These are phyloP conservation scores for Rutstroemia sp. DNA, from an alignment of 2,329 filamentous ascomycete genomes.

Conservation along the genomic window DNA sequence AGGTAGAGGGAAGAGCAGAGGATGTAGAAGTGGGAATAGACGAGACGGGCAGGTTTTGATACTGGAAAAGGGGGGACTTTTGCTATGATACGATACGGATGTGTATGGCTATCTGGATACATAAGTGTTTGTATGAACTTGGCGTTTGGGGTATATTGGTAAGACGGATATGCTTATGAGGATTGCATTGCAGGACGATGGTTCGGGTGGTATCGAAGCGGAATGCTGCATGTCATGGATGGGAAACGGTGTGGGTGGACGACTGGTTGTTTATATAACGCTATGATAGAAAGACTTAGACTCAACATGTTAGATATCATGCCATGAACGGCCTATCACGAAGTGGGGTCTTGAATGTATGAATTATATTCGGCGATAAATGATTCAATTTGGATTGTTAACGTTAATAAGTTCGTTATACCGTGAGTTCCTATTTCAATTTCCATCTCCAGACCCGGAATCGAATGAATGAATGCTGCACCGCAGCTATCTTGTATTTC, in stretches of 20 bases:
- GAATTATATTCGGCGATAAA: too few species aligned
- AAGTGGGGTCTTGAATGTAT: neutral
- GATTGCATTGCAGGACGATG: neutral
- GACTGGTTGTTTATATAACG: too few species aligned
- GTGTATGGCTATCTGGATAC: neutral
- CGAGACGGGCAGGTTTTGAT: neutral
- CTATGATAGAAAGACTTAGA: too few species aligned
- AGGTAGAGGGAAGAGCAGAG: constrained; percentile 7
- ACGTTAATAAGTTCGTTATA: neutral
- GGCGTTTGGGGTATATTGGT: neutral
- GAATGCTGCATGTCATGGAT: neutral
- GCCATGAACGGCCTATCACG: neutral
- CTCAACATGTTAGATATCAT: too few species aligned
- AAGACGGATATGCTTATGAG: neutral
- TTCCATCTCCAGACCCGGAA: neutral
- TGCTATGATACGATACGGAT: neutral
- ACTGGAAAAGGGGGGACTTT: neutral
- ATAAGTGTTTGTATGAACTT: neutral
- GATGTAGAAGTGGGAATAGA: neutral
- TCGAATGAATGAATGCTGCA: neutral
- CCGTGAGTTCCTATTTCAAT: neutral
- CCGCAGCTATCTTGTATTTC: neutral
- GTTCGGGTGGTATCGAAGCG: neutral
- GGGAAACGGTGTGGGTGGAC: neutral
- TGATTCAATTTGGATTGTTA: too few species aligned